Evolutionary conservation across 2,329 filamentous ascomycete species (phyloP).

Genomic region (Aureobasidium sp.): DNA sequence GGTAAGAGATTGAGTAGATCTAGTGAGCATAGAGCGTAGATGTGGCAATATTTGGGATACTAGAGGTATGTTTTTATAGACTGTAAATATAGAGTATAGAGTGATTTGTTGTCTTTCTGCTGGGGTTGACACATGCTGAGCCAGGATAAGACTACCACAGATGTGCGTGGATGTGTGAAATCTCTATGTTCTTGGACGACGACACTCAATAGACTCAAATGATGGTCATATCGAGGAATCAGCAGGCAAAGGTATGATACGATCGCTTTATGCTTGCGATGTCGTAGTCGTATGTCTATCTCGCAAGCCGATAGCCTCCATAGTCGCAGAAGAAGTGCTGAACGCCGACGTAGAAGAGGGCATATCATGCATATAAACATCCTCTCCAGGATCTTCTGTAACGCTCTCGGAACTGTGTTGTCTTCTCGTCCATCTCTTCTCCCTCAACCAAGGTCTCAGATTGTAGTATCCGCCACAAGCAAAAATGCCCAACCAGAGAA

Average conservation of each 20-base stretch:
- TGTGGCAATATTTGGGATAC: too few species aligned
- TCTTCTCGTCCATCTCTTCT: constrained; percentile 16
- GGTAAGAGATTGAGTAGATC: constrained; percentile 4
- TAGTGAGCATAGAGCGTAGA: not conserved
- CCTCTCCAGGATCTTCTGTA: not conserved
- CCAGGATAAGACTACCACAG: too few species aligned
- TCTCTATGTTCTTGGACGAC: too few species aligned
- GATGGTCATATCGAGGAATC: too few species aligned
- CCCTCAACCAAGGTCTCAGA: constrained; percentile 49
- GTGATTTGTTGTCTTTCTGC: too few species aligned
- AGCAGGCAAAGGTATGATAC: too few species aligned
- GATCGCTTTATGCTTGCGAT: not conserved
- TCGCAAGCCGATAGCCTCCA: constrained; percentile 17
- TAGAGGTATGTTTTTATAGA: too few species aligned
- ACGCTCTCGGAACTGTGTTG: not conserved
- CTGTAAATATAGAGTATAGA: too few species aligned
- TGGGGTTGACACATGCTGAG: too few species aligned
- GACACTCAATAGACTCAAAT: too few species aligned
- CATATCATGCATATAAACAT: constrained; percentile 41
- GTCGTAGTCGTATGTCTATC: not conserved
- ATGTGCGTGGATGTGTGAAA: too few species aligned
- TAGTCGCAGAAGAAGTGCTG: constrained; percentile 44
- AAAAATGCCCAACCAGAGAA: constrained; percentile 61
- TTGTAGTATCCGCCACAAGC: constrained; percentile 60
- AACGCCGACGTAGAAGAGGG: constrained; percentile 59